A percentile compares a stretch with the other conserved stretches of the same genome.
phyloP scores from a whole-genome alignment of 768 basidiomycete species.

The Pulveroboletus ravenelii region DNA sequence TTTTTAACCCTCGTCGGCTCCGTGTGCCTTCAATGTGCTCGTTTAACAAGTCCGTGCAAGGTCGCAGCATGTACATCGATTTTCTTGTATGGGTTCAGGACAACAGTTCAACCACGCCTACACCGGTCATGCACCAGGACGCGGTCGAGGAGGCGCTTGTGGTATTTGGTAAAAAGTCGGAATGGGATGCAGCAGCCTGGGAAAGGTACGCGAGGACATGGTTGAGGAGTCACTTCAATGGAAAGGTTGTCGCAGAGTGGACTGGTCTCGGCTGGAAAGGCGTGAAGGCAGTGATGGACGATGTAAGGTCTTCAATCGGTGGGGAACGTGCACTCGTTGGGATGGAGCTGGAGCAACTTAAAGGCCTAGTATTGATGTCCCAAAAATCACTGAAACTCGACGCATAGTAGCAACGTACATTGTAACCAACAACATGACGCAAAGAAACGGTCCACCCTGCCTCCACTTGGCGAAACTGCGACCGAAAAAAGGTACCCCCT shows the following conservation, averaged over 20 bases:
- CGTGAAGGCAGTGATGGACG: conserved; percentile 50
- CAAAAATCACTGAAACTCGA: conserved; percentile 21
- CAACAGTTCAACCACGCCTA: conserved; percentile 9
- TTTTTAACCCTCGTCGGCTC: conserved; percentile 45
- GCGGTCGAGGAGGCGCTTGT: conserved; percentile 43
- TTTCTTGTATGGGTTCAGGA: conserved; percentile 50
- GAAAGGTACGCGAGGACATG: conserved; percentile 27
- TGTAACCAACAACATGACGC: not conserved
- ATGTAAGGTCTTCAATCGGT: conserved; percentile 42
- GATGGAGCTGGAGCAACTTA: conserved; percentile 38
- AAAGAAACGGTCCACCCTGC: not conserved
- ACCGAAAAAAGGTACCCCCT: not conserved
- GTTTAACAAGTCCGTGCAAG: conserved; percentile 40
- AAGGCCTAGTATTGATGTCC: conserved; percentile 35
- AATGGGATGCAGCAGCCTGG: conserved; percentile 37
- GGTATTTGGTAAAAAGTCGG: conserved; percentile 48
- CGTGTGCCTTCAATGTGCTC: conserved; percentile 29
- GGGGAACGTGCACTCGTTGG: conserved; percentile 44
- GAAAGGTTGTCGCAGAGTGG: conserved; percentile 52
- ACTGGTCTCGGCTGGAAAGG: conserved; percentile 43
- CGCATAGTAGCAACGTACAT: conserved; percentile 11
- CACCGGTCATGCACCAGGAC: conserved; percentile 15
- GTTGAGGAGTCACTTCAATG: conserved; percentile 46
- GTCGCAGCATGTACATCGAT: conserved; percentile 54
- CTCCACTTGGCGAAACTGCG: not conserved